A percentile compares a stretch with the other conserved stretches of the same genome.
These are phyloP conservation scores for Eucalyptus shirleyi DNA, from an alignment of 345 rosid species.

Conservation along the genomic window DNA sequence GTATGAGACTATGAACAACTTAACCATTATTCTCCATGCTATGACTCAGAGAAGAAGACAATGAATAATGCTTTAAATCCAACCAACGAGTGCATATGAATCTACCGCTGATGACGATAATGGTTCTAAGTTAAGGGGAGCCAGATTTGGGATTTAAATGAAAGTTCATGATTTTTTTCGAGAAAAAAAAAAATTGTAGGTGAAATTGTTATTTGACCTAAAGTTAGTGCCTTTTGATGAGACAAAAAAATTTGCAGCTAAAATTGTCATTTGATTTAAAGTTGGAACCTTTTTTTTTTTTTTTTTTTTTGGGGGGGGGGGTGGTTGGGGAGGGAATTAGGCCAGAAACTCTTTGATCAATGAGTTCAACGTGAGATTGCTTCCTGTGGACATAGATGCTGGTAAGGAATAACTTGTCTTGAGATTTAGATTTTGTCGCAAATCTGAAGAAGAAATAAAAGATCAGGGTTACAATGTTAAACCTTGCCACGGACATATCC, in stretches of 20 bases:
- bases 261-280: too few species aligned
- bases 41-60: accelerated
- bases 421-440: neutral
- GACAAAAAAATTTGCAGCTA: too few species aligned
- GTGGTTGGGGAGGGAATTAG: accelerated
- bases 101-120: accelerated
- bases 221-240: neutral
- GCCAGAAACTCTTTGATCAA: neutral
- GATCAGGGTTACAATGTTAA: neutral
- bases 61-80: too few species aligned
- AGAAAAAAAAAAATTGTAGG: accelerated
- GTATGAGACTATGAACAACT: too few species aligned
- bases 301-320: too few species aligned
- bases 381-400: neutral
- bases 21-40: too few species aligned
- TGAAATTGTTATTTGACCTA: neutral
- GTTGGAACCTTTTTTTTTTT: too few species aligned
- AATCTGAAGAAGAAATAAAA: neutral
- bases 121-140: too few species aligned
- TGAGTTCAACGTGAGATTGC: neutral
- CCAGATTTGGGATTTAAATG: accelerated
- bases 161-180: too few species aligned
- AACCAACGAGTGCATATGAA: accelerated
- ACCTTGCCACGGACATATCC: neutral
- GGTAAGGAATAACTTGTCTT: neutral